These are phyloP conservation scores for Fusarium temperatum DNA, from an alignment of 2,329 filamentous ascomycete genomes.

Conservation along the genomic window DNA sequence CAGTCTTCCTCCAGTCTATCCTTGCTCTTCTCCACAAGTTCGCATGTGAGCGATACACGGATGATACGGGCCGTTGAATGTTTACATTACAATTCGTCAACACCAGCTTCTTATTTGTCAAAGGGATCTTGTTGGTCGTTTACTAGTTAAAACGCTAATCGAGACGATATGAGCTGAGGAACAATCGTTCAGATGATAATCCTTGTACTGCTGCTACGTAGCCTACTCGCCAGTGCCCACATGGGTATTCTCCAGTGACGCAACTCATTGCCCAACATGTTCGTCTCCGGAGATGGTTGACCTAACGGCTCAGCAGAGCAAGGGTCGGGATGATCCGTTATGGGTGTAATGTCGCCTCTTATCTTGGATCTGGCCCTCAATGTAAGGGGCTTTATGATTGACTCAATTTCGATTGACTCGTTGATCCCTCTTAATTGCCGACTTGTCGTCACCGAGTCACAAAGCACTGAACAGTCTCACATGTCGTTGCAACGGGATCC, in stretches of 20 bases:
- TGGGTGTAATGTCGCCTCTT: neutral
- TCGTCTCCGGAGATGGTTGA: neutral
- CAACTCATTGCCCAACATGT: neutral
- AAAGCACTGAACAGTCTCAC: neutral
- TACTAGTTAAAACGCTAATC: neutral
- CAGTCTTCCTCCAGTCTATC: neutral
- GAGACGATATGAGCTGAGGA: neutral
- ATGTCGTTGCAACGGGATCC: neutral
- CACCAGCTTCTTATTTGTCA: constrained; percentile 2
- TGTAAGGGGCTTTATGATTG: constrained; percentile 7
- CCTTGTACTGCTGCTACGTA: neutral
- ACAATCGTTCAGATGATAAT: neutral
- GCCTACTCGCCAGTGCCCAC: neutral
- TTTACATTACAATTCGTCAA: constrained; percentile 11
- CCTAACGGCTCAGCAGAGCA: neutral
- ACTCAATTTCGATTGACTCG: neutral
- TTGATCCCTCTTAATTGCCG: neutral
- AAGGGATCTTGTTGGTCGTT: neutral
- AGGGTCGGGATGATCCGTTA: neutral
- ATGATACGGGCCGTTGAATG: constrained; percentile 6
- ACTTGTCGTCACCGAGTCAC: neutral
- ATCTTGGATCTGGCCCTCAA: neutral
- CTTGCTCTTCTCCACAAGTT: constrained; percentile 6
- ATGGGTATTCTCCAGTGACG: neutral
- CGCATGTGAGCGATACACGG: neutral